phyloP scores from a whole-genome alignment of 148 eudicot genomes.

The Fagopyrum tataricum region DNA sequence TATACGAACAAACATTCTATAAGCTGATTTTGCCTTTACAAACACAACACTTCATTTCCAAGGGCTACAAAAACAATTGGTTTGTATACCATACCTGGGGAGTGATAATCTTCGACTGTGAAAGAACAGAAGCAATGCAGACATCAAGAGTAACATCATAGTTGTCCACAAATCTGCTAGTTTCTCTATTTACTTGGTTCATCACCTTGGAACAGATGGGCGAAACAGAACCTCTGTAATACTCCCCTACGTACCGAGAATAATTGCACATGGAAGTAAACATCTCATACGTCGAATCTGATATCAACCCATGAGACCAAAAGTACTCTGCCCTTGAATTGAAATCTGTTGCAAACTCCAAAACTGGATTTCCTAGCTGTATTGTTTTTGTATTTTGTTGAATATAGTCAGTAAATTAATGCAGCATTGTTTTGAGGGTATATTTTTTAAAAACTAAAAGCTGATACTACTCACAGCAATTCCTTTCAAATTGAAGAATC shows the following conservation, averaged over 20 bases:
- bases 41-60: background rate
- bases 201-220: constrained; percentile 65
- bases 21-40: too few relatives aligned
- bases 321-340: constrained; percentile 95
- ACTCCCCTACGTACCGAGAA: constrained; percentile 81
- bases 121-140: constrained; percentile 74
- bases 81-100: constrained; percentile 41
- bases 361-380: constrained; percentile 93
- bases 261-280: constrained; percentile 83
- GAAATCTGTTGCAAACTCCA: constrained; percentile 81
- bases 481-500: constrained; percentile 82
- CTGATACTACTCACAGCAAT: constrained; percentile 56
- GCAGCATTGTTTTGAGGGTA: background rate
- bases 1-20: too few relatives aligned
- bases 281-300: constrained; percentile 76
- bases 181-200: constrained; percentile 71
- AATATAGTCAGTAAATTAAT: background rate
- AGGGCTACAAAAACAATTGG: background rate
- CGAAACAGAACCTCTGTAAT: constrained; percentile 67
- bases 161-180: constrained; percentile 84
- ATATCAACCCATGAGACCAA: constrained; percentile 97
- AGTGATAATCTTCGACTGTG: constrained; percentile 73
- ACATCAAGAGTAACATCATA: constrained; percentile 97
- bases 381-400: constrained; percentile 10
- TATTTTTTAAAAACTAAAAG: background rate